Conservation (phyloP, 1,139 yeast species). For the Taphrina deformans region DNA sequence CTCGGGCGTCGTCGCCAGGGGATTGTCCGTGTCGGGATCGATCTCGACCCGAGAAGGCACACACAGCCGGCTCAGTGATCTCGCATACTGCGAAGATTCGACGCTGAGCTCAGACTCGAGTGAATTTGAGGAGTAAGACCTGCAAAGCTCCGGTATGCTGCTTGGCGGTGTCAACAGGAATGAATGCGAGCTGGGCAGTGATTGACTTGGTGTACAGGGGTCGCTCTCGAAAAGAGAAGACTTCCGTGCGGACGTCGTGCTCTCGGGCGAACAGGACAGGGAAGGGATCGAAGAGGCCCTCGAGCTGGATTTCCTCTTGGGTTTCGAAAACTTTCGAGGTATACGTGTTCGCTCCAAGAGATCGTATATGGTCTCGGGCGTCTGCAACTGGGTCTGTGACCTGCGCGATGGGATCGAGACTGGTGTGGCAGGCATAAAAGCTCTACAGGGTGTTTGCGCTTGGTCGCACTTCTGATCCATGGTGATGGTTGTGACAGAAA, state of each 20-base stretch:
- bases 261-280: not conserved
- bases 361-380: not conserved
- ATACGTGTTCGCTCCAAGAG: constrained; percentile 14
- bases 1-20: not conserved
- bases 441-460: not conserved
- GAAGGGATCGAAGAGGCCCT: not conserved
- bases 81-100: not conserved
- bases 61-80: not conserved
- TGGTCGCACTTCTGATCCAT: not conserved
- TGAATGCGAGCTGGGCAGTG: constrained; percentile 13
- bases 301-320: not conserved
- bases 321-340: constrained; percentile 5
- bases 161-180: constrained; percentile 27
- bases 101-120: not conserved
- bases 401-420: constrained; percentile 5
- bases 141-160: constrained; percentile 12
- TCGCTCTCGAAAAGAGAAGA: constrained; percentile 10
- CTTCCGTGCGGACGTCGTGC: not conserved
- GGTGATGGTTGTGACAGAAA: not conserved
- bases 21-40: constrained; percentile 3
- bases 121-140: constrained; percentile 22
- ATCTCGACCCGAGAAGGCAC: not conserved
- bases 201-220: not conserved
- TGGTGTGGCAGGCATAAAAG: constrained; percentile 6
- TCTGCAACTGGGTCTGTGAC: not conserved